Conservation (phyloP, 164 flowering plant species). For the Aristolochia contorta region DNA sequence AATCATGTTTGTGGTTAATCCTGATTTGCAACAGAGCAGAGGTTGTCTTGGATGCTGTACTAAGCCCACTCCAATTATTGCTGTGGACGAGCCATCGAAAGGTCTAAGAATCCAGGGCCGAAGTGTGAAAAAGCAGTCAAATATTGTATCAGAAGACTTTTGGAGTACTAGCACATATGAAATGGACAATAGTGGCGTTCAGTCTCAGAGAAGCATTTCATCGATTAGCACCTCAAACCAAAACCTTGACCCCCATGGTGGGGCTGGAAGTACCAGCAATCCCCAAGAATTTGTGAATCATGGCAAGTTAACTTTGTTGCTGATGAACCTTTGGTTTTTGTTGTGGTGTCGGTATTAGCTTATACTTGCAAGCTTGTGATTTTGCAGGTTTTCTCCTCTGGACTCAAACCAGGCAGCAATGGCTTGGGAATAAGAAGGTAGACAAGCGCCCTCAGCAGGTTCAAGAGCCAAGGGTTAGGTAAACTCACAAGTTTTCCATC, state of each 20-base stretch:
- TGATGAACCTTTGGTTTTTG: neutral
- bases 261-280: slow-evolving; percentile 28
- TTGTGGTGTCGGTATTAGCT: neutral
- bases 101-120: slow-evolving; percentile 59
- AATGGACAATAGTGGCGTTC: slow-evolving; percentile 56
- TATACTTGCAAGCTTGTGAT: neutral
- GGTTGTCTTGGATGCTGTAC: slow-evolving; percentile 79
- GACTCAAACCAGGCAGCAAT: slow-evolving; percentile 61
- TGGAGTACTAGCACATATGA: slow-evolving; percentile 86
- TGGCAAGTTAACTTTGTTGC: slow-evolving; percentile 29
- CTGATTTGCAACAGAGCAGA: slow-evolving; percentile 66
- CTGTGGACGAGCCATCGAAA: slow-evolving; percentile 69
- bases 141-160: slow-evolving; percentile 58
- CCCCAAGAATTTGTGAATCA: slow-evolving; percentile 63
- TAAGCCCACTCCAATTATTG: slow-evolving; percentile 42
- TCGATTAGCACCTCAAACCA: slow-evolving; percentile 56
- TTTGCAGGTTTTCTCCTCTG: slow-evolving; percentile 57
- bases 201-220: slow-evolving; percentile 65
- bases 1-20: slow-evolving; percentile 30
- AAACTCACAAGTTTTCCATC: neutral
- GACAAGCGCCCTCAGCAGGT: slow-evolving; percentile 19
- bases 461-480: slow-evolving; percentile 52
- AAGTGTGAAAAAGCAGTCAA: slow-evolving; percentile 31
- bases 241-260: slow-evolving; percentile 23
- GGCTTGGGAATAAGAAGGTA: slow-evolving; percentile 38